These are phyloP conservation scores for Leccinum arenicola DNA, from an alignment of 768 basidiomycete genomes.

Conservation along the genomic window DNA sequence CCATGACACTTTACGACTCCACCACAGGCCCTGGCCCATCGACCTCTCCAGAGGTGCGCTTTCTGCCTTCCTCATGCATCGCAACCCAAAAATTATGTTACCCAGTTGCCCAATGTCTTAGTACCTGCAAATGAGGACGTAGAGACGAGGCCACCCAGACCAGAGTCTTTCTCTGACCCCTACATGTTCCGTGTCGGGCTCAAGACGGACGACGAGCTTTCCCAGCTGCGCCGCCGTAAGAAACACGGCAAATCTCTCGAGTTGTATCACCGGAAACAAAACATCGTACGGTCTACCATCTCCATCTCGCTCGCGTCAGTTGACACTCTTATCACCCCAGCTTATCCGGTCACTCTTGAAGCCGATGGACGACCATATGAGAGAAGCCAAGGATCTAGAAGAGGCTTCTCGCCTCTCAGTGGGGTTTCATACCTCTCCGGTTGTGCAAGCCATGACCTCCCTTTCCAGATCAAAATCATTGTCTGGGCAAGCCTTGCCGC, in stretches of 20 bases:
- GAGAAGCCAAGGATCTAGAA: conserved; percentile 72
- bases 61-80: not conserved
- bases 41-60: conserved; percentile 9
- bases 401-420: conserved; percentile 66
- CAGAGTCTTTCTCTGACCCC: conserved; percentile 50
- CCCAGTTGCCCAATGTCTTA: conserved; percentile 1
- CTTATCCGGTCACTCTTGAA: conserved; percentile 82
- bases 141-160: conserved; percentile 39
- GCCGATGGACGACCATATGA: conserved; percentile 85
- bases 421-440: conserved; percentile 20
- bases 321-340: conserved; percentile 36
- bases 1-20: conserved; percentile 11
- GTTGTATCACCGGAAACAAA: conserved; percentile 67
- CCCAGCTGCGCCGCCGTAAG: conserved; percentile 51
- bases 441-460: not conserved
- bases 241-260: conserved; percentile 63
- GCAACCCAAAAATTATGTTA: not conserved
- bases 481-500: conserved; percentile 75
- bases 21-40: conserved; percentile 14
- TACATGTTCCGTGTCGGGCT: conserved; percentile 61
- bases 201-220: conserved; percentile 60
- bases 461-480: conserved; percentile 76
- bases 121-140: conserved; percentile 11
- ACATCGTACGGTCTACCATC: conserved; percentile 47
- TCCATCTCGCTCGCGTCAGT: not conserved